phyloP scores from a whole-genome alignment of 495 filamentous ascomycete species.

The Polyplosphaeria fusca region DNA sequence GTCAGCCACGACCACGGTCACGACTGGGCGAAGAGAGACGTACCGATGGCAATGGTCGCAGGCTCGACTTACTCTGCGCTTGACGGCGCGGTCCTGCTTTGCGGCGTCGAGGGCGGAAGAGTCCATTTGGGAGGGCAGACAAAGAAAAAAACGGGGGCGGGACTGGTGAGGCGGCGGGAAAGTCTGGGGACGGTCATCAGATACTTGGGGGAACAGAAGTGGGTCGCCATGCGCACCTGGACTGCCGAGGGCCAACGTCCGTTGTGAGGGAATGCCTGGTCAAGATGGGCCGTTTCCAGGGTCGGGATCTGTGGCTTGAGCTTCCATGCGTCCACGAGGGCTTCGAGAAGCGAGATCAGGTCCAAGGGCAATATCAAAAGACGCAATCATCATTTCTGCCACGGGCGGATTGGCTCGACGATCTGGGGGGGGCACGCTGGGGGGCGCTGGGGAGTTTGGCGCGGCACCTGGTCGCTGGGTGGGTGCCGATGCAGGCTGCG shows the following conservation, averaged over 20 bases:
- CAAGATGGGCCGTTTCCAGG: slow-evolving; percentile 18
- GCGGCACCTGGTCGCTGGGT: slow-evolving; percentile 25
- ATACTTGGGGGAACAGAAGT: slow-evolving; percentile 21
- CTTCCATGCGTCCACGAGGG: slow-evolving; percentile 32
- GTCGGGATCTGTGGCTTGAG: slow-evolving; percentile 29
- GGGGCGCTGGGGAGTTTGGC: not conserved
- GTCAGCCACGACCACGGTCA: not conserved
- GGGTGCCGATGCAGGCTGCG: slow-evolving; percentile 2
- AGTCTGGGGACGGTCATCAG: slow-evolving; percentile 25
- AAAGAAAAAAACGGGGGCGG: not conserved
- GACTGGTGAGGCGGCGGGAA: slow-evolving; percentile 3
- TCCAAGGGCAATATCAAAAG: slow-evolving; percentile 27
- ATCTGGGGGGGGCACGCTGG: too few species aligned
- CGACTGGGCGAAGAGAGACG: not conserved
- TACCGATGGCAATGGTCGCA: slow-evolving; percentile 31
- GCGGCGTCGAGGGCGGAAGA: not conserved
- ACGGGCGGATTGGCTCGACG: slow-evolving; percentile 13
- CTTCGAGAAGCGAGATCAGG: slow-evolving; percentile 35
- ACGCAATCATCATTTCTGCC: slow-evolving; percentile 26
- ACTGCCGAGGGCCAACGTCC: slow-evolving; percentile 32
- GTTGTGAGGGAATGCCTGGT: slow-evolving; percentile 21
- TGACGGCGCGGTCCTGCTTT: slow-evolving; percentile 20
- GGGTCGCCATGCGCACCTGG: slow-evolving; percentile 20
- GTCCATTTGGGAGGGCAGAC: slow-evolving; percentile 19
- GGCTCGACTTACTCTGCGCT: slow-evolving; percentile 30